These are phyloP conservation scores for Entomortierella lignicola DNA, from an alignment of 192 early-diverging fungal genomes.

Conservation along the genomic window DNA sequence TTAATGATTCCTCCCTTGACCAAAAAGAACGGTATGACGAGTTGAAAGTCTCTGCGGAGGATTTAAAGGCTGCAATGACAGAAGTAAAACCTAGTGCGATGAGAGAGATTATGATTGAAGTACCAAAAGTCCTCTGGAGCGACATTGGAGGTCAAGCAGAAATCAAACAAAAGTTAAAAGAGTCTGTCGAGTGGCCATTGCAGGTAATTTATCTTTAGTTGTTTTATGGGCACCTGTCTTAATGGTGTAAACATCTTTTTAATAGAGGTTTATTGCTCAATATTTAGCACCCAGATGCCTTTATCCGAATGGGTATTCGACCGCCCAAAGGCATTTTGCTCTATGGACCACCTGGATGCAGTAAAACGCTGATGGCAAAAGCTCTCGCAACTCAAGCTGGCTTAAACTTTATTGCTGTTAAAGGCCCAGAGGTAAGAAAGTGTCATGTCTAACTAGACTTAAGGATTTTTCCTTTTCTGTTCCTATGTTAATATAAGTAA, in stretches of 20 bases:
- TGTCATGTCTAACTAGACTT: too few species aligned
- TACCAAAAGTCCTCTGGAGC: constrained; percentile 91
- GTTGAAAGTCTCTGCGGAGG: constrained; percentile 62
- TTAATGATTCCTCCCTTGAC: too few species aligned
- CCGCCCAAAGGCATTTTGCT: constrained; percentile 98
- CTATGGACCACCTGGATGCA: constrained; percentile 98
- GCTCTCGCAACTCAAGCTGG: constrained; percentile 96
- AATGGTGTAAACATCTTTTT: too few species aligned
- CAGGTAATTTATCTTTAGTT: too few species aligned
- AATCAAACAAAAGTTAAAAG: constrained; percentile 91
- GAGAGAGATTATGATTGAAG: constrained; percentile 91
- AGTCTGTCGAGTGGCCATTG: constrained; percentile 98
- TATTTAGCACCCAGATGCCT: constrained; percentile 88
- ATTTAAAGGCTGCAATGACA: constrained; percentile 67
- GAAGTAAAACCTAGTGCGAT: constrained; percentile 83
- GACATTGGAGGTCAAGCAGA: constrained; percentile 95
- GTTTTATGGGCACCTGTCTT: too few species aligned
- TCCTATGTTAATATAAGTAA: too few species aligned
- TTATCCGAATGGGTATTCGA: constrained; percentile 87
- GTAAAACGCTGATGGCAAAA: constrained; percentile 98
- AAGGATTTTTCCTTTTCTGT: too few species aligned
- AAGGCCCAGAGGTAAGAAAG: constrained; percentile 89
- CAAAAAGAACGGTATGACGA: constrained; percentile 21
- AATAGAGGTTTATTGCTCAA: too few species aligned
- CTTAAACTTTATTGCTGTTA: constrained; percentile 97